Conservation (phyloP, 2,329 filamentous ascomycete genomes). For the Fusarium concolor region DNA sequence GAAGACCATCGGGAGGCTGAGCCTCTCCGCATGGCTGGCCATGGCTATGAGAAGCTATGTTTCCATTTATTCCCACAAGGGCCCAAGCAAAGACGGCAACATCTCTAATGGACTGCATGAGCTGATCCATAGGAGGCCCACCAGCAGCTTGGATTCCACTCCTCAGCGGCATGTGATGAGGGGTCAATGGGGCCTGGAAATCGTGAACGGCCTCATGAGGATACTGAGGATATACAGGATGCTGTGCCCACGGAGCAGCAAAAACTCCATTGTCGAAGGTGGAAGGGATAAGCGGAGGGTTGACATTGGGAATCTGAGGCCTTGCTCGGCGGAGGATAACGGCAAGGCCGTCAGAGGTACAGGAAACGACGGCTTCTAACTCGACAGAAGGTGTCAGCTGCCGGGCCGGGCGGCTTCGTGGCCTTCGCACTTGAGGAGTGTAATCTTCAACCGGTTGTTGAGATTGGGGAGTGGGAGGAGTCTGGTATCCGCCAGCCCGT, state of each 20-base stretch:
- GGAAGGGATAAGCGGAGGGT: constrained; percentile 59
- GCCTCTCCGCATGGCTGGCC: constrained; percentile 73
- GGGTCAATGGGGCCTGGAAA: constrained; percentile 52
- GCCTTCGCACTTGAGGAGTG: constrained; percentile 5
- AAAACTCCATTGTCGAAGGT: constrained; percentile 74
- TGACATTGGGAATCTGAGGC: constrained; percentile 71
- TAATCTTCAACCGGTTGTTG: not conserved
- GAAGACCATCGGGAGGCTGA: constrained; percentile 59
- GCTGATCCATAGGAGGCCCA: constrained; percentile 68
- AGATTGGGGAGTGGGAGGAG: constrained; percentile 37
- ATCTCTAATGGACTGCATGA: constrained; percentile 85
- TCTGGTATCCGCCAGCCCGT: constrained; percentile 13
- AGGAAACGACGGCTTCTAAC: constrained; percentile 90
- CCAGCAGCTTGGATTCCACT: constrained; percentile 59
- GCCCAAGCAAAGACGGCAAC: constrained; percentile 92
- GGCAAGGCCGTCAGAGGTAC: constrained; percentile 87
- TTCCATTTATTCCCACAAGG: constrained; percentile 83
- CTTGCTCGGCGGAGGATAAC: constrained; percentile 82
- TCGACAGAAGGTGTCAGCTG: constrained; percentile 66
- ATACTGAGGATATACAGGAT: constrained; percentile 67
- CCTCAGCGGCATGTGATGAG: constrained; percentile 58
- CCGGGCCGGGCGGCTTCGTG: constrained; percentile 10
- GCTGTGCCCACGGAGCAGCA: constrained; percentile 81
- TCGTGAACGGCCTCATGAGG: constrained; percentile 50
- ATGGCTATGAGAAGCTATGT: constrained; percentile 71